Conservation (phyloP, 371 early-diverging fungal species). For the Encephalitozoon cuniculi region DNA sequence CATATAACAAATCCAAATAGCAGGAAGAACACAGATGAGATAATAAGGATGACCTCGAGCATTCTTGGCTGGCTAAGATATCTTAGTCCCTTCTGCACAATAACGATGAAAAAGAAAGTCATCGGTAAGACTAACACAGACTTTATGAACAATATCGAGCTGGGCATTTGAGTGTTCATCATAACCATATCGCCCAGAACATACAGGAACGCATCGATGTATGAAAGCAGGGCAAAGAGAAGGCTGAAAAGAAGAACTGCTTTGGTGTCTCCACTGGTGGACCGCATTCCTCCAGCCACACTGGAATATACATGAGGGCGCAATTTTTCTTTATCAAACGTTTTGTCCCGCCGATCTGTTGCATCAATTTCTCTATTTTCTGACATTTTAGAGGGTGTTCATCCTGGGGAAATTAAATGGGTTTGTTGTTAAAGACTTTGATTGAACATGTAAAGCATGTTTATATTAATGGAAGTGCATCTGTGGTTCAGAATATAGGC, state of each 20-base stretch:
- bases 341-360: background rate
- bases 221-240: constrained; percentile 45
- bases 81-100: constrained; percentile 47
- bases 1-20: constrained; percentile 39
- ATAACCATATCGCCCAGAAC: constrained; percentile 52
- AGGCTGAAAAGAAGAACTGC: constrained; percentile 31
- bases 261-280: background rate
- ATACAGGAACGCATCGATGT: constrained; percentile 48
- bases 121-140: constrained; percentile 46
- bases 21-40: constrained; percentile 41
- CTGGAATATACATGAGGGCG: background rate
- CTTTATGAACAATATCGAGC: constrained; percentile 56
- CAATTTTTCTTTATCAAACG: background rate
- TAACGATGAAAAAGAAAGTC: constrained; percentile 33
- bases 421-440: background rate
- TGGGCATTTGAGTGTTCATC: constrained; percentile 48
- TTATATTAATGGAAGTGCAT: too few relatives aligned
- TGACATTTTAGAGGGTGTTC: background rate
- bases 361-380: background rate
- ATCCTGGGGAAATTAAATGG: background rate
- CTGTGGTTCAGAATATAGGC: too few relatives aligned
- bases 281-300: background rate
- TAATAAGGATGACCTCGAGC: constrained; percentile 37
- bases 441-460: background rate
- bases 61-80: constrained; percentile 32